Evolutionary conservation across 2,329 filamentous ascomycete species (phyloP), one percentile per base, ranked within the genome.

Genomic region (Fusarium buxicola): DNA sequence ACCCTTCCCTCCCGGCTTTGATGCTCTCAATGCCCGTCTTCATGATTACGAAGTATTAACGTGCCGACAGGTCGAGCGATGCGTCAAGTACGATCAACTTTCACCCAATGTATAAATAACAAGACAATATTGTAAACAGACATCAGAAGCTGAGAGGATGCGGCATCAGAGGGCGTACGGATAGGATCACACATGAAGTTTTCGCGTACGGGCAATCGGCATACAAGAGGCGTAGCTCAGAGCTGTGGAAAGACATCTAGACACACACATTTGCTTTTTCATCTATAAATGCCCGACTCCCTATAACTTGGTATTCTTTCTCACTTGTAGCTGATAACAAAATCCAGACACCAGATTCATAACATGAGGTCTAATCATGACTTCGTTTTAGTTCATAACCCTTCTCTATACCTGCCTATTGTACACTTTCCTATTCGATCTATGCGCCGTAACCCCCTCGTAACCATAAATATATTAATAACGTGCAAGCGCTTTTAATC

Each of bases 61-160:
- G 16, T 44, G 5, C 7, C 5, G 9, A 31, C 54, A 91, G 89
- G 91, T 94, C 30, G 93, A 97, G 77, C 84, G 86, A 72, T 96
- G 92, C 74, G 94, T 97, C 70, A 95, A 94, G 74, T 96, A 94
- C 68, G 93, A 97, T 77, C 84, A 92, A 63, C 80, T 97, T 59
- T 92, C 92, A 44, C 93, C 93, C 3, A 97, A 96, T 80, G 88
- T 96, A 64, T 97, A 79, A 73, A 63, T 45, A 44, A 45, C n/a
- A 58, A 58, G 31, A 43, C 44, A 44, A 36, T 64, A 25, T 47
- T 30, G 40, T 54, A 36, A 44, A 58, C 18, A 38, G 38, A 39
- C 18, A 44, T 36, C 31, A 18, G 12, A 24, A 18, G 3, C 9
- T 10, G 10, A 15, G 52, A 40, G 27, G n/a, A 53, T 24, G 55